These are phyloP conservation scores for Sugiyamaella smithiae DNA, from an alignment of 805 yeast genomes.

Conservation along the genomic window DNA sequence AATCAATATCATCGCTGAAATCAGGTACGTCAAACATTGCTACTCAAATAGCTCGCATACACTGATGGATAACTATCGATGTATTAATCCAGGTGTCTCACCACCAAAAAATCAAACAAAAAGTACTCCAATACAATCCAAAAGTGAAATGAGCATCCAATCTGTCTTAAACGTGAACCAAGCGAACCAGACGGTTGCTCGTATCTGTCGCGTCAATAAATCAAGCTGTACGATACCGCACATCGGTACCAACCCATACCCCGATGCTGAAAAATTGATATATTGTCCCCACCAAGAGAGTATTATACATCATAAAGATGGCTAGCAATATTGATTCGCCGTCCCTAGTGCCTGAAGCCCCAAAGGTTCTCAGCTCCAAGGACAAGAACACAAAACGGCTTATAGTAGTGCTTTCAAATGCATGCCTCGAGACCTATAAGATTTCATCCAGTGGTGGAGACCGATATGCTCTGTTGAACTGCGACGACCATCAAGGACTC, in stretches of 20 bases:
- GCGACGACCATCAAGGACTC: constrained; percentile 97
- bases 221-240: too few species aligned
- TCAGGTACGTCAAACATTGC: constrained; percentile 17
- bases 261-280: constrained; percentile 4
- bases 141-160: too few species aligned
- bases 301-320: background rate
- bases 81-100: too few species aligned
- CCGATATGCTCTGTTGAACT: constrained; percentile 87
- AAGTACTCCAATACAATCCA: too few species aligned
- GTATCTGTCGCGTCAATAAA: too few species aligned
- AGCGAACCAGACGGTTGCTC: too few species aligned
- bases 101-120: too few species aligned
- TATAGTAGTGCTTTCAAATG: constrained; percentile 92
- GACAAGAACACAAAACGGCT: constrained; percentile 85
- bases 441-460: constrained; percentile 83
- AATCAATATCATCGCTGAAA: constrained; percentile 24
- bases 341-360: constrained; percentile 87
- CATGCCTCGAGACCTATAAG: constrained; percentile 92
- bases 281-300: background rate
- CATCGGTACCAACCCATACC: constrained; percentile 2
- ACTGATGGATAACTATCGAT: too few species aligned
- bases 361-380: constrained; percentile 71
- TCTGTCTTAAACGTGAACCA: too few species aligned
- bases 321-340: constrained; percentile 31
- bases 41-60: constrained; percentile 1